Base-by-base conservation (phyloP, 169 alveolate species). In the Plasmodium gallinaceum region DNA sequence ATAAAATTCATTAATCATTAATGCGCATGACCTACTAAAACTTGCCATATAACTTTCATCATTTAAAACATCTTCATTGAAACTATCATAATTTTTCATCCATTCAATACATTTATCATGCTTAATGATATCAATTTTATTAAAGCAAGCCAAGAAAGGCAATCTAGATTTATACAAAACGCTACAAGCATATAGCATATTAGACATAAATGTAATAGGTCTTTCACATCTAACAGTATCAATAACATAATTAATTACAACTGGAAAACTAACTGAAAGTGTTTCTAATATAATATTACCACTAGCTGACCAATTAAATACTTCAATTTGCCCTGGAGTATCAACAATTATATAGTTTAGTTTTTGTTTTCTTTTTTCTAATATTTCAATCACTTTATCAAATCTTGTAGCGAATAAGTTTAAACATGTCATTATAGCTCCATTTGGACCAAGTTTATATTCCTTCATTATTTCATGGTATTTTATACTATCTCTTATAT, bases 311-410 rank as follows among this genome's bases (percentile, higher is more conserved):
- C 99, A 98, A 83, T 98, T 97, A 93, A 98, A 98, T 32, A 98
- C 99, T 90, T 98, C 99, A 54, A 98, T 97, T 92, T 98, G 99
- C 5, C 99, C 99, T 2, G 99, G 99, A 16, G 99, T 98, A 85
- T 98, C 99, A 43, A 98, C 94, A 22, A 98, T 95, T 8, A 98
- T 96, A 92, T 95, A 97, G 90, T 98, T 99, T 72, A 97, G 71
- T 26, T 95, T 95, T 9, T 86, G 64, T 32, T 95, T 87, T 74
- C 99, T 94, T 20, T 93, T 87, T 83, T 96, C 98, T 51, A 98
- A 92, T 20, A 98, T 74, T 18, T 92, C 94, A 86, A 98, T 71
- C 2, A 98, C 99, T 88, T 97, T 96, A 80, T 98, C 99, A 88
- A 98, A 97, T 88, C 98, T 91, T 0, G 99, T 98, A 46, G 99